Conservation (phyloP, 305 asterid genomes). For the Galium porrigens region DNA sequence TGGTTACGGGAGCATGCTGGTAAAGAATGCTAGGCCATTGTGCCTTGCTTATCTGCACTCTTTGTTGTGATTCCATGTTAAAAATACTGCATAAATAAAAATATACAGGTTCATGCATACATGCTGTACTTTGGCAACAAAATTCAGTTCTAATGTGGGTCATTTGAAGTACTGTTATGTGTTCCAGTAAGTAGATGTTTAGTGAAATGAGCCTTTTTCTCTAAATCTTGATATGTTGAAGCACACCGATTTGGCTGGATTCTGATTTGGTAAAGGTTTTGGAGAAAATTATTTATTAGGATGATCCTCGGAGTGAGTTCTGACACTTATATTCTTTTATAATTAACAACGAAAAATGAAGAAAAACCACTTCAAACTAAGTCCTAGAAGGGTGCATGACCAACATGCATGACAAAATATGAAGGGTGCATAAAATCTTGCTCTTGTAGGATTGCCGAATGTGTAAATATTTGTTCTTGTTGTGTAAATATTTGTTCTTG, state of each 20-base stretch:
- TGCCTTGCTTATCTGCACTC: background rate
- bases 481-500: background rate
- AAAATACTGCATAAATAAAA: background rate
- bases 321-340: too few relatives aligned
- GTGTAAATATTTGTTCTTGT: too few relatives aligned
- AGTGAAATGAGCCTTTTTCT: background rate
- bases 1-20: constrained; percentile 95
- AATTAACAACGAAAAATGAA: too few relatives aligned
- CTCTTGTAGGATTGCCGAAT: too few relatives aligned
- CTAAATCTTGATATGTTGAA: background rate
- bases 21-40: constrained; percentile 18
- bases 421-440: background rate
- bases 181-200: too few relatives aligned
- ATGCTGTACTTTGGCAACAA: background rate
- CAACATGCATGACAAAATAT: background rate
- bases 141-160: background rate
- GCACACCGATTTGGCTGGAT: background rate
- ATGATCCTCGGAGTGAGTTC: too few relatives aligned
- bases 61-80: background rate
- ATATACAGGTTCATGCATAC: background rate
- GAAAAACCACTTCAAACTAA: background rate
- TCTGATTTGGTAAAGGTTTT: background rate
- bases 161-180: background rate
- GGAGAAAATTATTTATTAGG: too few relatives aligned
- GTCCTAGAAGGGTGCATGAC: background rate